Evolutionary conservation across 768 basidiomycete genomes (phyloP).

Genomic region (Kwoniella sp.): DNA sequence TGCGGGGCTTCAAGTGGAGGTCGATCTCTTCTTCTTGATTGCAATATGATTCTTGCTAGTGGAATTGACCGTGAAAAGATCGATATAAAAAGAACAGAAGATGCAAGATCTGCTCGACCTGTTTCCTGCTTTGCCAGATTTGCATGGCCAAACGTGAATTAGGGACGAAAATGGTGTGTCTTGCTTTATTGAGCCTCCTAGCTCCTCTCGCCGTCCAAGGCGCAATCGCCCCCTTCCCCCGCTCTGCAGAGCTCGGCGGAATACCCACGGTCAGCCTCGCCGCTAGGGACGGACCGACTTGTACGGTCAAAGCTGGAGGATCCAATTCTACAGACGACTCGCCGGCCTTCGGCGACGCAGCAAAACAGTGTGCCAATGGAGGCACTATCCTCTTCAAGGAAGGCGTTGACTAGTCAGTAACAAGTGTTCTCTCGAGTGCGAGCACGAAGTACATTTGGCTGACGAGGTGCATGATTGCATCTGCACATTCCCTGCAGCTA

Average conservation of each 20-base stretch:
- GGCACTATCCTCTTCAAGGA: conserved; percentile 31
- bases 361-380: conserved; percentile 33
- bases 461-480: background rate
- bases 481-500: conserved; percentile 25
- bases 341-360: conserved; percentile 29
- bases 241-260: background rate
- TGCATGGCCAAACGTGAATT: too few species aligned
- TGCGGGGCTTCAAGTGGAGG: conserved; percentile 2
- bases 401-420: conserved; percentile 42
- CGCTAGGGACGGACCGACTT: conserved; percentile 6
- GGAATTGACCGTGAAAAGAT: background rate
- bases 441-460: background rate
- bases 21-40: background rate
- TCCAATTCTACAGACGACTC: conserved; percentile 33
- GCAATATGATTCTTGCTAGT: background rate
- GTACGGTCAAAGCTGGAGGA: conserved; percentile 18
- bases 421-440: background rate
- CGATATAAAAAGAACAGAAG: background rate
- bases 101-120: too few species aligned
- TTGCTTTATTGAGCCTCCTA: conserved; percentile 2
- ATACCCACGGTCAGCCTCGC: background rate
- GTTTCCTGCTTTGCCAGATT: too few species aligned
- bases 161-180: conserved; percentile 1
- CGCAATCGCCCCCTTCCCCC: conserved; percentile 9
- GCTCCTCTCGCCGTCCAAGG: conserved; percentile 3